These are phyloP conservation scores for Dunaliella primolecta DNA, from an alignment of 139 green algal species.

Conservation along the genomic window DNA sequence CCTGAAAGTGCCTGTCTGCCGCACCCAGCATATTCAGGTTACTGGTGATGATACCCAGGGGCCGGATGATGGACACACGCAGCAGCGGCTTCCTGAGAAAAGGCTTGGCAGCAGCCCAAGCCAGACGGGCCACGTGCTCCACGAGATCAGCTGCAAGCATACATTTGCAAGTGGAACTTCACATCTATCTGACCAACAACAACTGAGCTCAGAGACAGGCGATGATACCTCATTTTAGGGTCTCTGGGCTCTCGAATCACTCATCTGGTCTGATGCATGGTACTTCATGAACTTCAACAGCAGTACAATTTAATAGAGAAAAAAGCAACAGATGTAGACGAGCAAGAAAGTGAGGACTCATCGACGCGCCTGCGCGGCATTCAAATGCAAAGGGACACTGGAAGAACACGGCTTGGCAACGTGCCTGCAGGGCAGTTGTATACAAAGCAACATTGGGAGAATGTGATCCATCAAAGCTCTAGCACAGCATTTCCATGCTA, in stretches of 20 bases:
- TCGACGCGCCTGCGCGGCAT: no score
- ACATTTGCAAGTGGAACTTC: no score
- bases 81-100: constrained; percentile 44
- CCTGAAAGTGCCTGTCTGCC: constrained; percentile 46
- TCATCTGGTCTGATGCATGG: neutral
- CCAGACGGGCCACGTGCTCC: constrained; percentile 18
- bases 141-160: constrained; percentile 9
- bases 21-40: constrained; percentile 36
- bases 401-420: no score
- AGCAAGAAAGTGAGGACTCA: no score
- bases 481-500: no score
- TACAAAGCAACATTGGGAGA: no score
- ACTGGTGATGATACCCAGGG: constrained; percentile 16
- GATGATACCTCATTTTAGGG: neutral
- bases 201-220: neutral
- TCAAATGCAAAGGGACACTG: no score
- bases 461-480: no score
- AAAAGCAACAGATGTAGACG: no score
- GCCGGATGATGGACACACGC: constrained; percentile 19
- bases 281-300: neutral
- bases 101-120: constrained; percentile 37
- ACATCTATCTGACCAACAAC: no score
- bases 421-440: no score
- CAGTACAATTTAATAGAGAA: no score
- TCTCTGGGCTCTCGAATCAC: neutral